Conservation (phyloP, 2,329 filamentous ascomycete species). For the Fusarium protoensiforme region DNA sequence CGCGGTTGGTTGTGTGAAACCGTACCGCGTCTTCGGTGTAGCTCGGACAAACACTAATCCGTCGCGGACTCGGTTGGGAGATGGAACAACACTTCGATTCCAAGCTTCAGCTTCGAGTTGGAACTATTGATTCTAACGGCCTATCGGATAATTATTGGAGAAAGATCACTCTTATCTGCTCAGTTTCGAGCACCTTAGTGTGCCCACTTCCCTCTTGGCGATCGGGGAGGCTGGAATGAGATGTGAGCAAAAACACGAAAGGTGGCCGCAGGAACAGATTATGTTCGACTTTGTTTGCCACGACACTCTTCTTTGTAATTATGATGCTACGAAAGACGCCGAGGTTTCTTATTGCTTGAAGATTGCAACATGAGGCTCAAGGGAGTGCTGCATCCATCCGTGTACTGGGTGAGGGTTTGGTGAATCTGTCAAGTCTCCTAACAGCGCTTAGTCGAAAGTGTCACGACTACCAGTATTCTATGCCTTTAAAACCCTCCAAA, state of each 20-base stretch:
- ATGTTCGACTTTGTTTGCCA: neutral
- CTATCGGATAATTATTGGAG: neutral
- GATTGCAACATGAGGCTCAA: neutral
- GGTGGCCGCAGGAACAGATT: neutral
- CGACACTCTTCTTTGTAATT: neutral
- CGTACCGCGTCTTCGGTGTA: neutral
- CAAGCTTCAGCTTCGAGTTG: neutral
- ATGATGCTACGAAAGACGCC: neutral
- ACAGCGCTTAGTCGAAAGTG: neutral
- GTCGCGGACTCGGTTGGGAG: neutral
- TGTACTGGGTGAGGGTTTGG: neutral
- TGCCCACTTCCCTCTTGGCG: neutral
- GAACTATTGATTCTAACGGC: neutral
- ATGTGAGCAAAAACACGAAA: neutral
- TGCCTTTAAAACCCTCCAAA: neutral
- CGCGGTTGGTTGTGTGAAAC: neutral
- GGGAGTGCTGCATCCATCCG: neutral
- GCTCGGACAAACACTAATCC: neutral
- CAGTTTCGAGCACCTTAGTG: neutral
- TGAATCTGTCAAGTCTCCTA: neutral
- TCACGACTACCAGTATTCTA: no score
- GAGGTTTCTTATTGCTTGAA: neutral
- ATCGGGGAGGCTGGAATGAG: neutral
- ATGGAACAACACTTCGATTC: neutral
- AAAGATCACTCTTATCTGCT: neutral